These are phyloP conservation scores for Betula pendula DNA, from an alignment of 306 rosid species.

Conservation along the genomic window DNA sequence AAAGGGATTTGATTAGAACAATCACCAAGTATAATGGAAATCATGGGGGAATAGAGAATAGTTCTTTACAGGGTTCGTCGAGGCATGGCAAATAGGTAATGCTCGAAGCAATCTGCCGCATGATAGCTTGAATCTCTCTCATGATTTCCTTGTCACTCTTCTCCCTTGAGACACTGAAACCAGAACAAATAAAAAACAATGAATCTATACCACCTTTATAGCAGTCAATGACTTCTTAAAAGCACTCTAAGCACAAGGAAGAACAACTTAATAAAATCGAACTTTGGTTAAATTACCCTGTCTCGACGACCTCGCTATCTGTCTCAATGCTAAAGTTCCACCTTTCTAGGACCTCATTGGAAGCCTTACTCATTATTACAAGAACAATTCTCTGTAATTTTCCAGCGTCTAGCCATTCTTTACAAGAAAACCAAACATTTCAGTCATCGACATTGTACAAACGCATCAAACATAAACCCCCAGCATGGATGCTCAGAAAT, in stretches of 20 bases:
- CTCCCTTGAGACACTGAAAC: constrained; percentile 72
- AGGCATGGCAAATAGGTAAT: constrained; percentile 98
- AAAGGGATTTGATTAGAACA: constrained; percentile 6
- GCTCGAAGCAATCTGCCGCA: constrained; percentile 99
- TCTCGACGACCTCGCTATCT: constrained; percentile 75
- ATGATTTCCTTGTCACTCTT: constrained; percentile 98
- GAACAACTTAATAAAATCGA: not conserved
- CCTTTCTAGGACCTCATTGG: constrained; percentile 87
- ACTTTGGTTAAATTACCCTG: constrained; percentile 49
- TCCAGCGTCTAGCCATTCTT: constrained; percentile 99
- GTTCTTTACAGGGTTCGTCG: constrained; percentile 82
- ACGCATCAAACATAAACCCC: not conserved
- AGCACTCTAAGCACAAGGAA: not conserved
- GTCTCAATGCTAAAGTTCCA: constrained; percentile 99
- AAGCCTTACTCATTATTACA: constrained; percentile 75
- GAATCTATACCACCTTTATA: no score
- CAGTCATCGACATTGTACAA: not conserved
- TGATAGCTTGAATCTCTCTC: constrained; percentile 99
- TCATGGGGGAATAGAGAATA: no score
- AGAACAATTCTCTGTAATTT: constrained; percentile 92
- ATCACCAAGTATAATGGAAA: not conserved
- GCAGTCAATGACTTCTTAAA: not conserved
- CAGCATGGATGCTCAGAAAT: not conserved
- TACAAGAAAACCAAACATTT: constrained; percentile 20
- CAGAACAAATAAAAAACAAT: not conserved